Percentiles rank a stretch among this genome's conserved stretches.
phyloP scores from a whole-genome alignment of 306 rosid species.

The Prunus fruticosa region DNA sequence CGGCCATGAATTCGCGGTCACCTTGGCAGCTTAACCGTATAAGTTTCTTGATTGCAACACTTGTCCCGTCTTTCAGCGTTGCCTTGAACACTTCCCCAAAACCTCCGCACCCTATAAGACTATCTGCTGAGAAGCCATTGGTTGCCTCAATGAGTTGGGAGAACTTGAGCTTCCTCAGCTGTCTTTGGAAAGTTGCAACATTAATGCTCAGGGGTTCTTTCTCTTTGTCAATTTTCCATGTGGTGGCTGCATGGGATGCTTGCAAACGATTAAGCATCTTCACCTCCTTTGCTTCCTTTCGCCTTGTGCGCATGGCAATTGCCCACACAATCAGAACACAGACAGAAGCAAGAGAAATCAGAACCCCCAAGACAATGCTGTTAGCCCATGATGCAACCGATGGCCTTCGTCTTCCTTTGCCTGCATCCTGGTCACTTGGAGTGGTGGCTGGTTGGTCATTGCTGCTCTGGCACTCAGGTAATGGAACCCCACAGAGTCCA shows the following conservation, averaged over 20 bases:
- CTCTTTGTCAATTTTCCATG: constrained; percentile 98
- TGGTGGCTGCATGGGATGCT: constrained; percentile 87
- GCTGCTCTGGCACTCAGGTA: constrained; percentile 59
- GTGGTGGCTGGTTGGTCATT: constrained; percentile 41
- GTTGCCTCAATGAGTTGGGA: constrained; percentile 96
- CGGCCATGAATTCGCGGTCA: constrained; percentile 95
- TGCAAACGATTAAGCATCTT: constrained; percentile 91
- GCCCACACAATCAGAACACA: constrained; percentile 90
- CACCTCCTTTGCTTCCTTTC: constrained; percentile 80
- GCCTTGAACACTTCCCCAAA: constrained; percentile 98
- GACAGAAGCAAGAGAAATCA: constrained; percentile 77
- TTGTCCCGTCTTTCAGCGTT: constrained; percentile 79
- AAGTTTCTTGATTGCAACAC: constrained; percentile 95
- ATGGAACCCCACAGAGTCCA: constrained; percentile 95
- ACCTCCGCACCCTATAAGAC: constrained; percentile 95
- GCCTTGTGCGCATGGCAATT: constrained; percentile 76
- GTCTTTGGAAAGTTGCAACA: constrained; percentile 96
- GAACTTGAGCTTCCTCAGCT: constrained; percentile 89
- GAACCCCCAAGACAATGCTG: constrained; percentile 78
- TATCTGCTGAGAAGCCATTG: constrained; percentile 93
- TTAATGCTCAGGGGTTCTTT: constrained; percentile 91
- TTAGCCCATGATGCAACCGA: constrained; percentile 73
- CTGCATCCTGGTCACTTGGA: constrained; percentile 30
- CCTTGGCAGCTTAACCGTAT: constrained; percentile 91
- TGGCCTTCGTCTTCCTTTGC: constrained; percentile 41